These are phyloP conservation scores for Phalaenopsis hybrid DNA, from an alignment of 116 monocot species.

Conservation along the genomic window DNA sequence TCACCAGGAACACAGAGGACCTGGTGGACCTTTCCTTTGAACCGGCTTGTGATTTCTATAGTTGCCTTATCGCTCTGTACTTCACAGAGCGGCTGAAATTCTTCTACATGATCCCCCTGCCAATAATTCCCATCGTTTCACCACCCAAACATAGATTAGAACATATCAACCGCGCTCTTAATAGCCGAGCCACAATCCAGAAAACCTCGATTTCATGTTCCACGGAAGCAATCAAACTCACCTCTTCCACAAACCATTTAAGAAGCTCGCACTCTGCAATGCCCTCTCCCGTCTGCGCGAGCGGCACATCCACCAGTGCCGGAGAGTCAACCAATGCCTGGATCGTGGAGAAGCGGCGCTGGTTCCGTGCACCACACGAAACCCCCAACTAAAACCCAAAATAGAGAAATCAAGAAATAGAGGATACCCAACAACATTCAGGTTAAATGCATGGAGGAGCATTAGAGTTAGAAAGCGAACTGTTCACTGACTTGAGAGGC, in stretches of 20 bases:
- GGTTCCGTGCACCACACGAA: background rate
- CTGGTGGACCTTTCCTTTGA: constrained; percentile 72
- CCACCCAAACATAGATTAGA: background rate
- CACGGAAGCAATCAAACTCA: constrained; percentile 11
- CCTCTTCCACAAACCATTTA: constrained; percentile 90
- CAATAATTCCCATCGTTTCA: constrained; percentile 5
- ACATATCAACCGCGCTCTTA: background rate
- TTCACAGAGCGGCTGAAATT: constrained; percentile 87
- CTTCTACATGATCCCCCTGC: constrained; percentile 89
- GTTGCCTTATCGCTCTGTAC: constrained; percentile 99
- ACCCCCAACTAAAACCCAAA: background rate
- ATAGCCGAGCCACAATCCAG: background rate
- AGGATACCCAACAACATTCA: background rate
- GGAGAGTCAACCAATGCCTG: constrained; percentile 48
- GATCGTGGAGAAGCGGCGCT: constrained; percentile 42
- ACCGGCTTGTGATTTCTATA: constrained; percentile 94
- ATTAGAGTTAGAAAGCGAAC: background rate
- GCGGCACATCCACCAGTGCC: constrained; percentile 67
- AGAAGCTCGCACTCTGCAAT: constrained; percentile 96
- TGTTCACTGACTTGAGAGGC: background rate
- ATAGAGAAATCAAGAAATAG: background rate
- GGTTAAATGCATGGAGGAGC: background rate
- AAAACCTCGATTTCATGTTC: background rate
- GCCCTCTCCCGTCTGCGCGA: constrained; percentile 95
- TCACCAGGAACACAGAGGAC: constrained; percentile 70